These are phyloP conservation scores for Babesia ovata DNA, from an alignment of 169 alveolate species.

Conservation along the genomic window DNA sequence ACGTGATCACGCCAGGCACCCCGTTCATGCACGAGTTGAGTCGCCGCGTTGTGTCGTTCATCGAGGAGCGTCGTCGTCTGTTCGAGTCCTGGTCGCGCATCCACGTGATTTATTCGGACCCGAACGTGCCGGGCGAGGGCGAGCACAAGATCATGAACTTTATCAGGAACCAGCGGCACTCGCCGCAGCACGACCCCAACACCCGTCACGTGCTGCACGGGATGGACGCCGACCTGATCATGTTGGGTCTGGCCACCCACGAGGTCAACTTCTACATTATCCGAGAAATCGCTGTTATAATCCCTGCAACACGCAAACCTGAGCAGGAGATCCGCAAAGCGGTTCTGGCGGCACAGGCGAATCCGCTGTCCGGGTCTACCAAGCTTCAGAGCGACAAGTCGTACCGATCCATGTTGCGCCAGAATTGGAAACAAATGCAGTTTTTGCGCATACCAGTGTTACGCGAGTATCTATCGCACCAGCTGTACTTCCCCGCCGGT, in stretches of 20 bases:
- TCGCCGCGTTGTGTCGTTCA: constrained; percentile 78
- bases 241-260: constrained; percentile 96
- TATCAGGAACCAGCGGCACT: constrained; percentile 86
- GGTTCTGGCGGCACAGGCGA: constrained; percentile 3
- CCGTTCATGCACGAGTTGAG: constrained; percentile 94
- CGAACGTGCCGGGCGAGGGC: constrained; percentile 99
- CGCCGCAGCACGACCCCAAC: constrained; percentile 86
- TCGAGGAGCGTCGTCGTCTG: constrained; percentile 87
- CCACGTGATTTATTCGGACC: constrained; percentile 94
- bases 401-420: constrained; percentile 54
- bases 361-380: not conserved
- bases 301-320: constrained; percentile 7
- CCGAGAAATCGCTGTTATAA: constrained; percentile 89
- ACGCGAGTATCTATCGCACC: constrained; percentile 80
- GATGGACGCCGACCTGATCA: constrained; percentile 98
- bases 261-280: constrained; percentile 92
- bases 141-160: constrained; percentile 98
- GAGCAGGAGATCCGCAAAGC: constrained; percentile 16
- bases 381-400: constrained; percentile 13
- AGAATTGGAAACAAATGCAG: constrained; percentile 83
- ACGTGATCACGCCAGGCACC: constrained; percentile 99
- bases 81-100: constrained; percentile 90
- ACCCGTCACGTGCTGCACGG: constrained; percentile 98
- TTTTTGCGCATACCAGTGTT: constrained; percentile 79
- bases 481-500: constrained; percentile 66